Percentiles rank a stretch among this genome's conserved stretches.
phyloP scores from a whole-genome alignment of 2,329 filamentous ascomycete species.

The Ophiostoma sp. region DNA sequence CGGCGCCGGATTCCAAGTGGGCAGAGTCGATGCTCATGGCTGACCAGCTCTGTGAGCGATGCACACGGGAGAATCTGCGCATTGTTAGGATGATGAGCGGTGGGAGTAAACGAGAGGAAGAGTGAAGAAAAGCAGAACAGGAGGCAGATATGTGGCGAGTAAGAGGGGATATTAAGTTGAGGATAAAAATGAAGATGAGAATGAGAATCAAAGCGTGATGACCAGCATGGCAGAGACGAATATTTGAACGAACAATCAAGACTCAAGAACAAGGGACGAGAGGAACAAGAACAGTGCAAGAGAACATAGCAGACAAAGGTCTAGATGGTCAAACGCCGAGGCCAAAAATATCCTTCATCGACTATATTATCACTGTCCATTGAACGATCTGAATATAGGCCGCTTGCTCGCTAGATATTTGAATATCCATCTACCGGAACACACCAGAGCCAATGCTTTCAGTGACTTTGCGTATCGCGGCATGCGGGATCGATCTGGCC shows the following conservation, averaged over 20 bases:
- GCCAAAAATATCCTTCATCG: neutral
- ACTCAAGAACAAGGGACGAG: neutral
- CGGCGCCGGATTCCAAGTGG: slow-evolving; percentile 17
- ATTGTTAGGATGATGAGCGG: slow-evolving; percentile 6
- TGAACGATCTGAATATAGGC: neutral
- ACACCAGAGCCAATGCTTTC: slow-evolving; percentile 13
- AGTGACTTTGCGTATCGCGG: neutral
- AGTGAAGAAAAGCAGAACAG: neutral
- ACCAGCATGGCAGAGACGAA: neutral
- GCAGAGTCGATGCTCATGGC: slow-evolving; percentile 21
- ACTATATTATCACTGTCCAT: neutral
- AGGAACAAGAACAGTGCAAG: neutral
- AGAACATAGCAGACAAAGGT: neutral
- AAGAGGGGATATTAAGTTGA: neutral
- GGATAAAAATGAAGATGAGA: neutral
- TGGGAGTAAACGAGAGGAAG: neutral
- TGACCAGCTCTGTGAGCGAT: slow-evolving; percentile 28
- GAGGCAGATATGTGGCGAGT: neutral
- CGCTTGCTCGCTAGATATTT: neutral
- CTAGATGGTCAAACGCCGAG: neutral
- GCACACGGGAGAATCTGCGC: slow-evolving; percentile 23
- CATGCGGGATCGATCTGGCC: slow-evolving; percentile 5
- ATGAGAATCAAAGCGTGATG: neutral
- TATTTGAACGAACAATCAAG: neutral
- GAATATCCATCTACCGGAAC: neutral